phyloP scores from a whole-genome alignment of 2,329 filamentous ascomycete species.

The Lecanicillium sp. region DNA sequence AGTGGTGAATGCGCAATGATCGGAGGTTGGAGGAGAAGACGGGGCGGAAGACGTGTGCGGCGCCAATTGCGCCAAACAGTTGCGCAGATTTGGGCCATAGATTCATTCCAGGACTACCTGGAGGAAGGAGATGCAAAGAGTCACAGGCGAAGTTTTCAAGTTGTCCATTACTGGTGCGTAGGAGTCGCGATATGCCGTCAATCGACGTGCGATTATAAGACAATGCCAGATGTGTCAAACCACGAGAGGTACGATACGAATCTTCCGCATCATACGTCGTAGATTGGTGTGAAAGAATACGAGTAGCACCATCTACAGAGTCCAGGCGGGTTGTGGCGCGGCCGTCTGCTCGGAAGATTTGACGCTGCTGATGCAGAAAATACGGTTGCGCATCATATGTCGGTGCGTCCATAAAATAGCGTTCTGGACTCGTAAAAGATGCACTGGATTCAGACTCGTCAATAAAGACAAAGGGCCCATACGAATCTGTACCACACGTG shows the following conservation, averaged over 20 bases:
- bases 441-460: constrained; percentile 39
- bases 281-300: constrained; percentile 17
- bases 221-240: constrained; percentile 47
- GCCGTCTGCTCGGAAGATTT: constrained; percentile 24
- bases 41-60: constrained; percentile 41
- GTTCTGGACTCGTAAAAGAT: constrained; percentile 35
- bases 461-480: constrained; percentile 37
- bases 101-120: constrained; percentile 5
- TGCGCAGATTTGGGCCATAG: constrained; percentile 21
- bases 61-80: constrained; percentile 36
- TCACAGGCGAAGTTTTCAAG: constrained; percentile 48
- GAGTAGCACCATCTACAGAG: constrained; percentile 17
- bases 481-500: constrained; percentile 20
- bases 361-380: constrained; percentile 15
- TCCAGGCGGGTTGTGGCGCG: constrained; percentile 16
- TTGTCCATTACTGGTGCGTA: constrained; percentile 35
- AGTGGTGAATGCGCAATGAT: constrained; percentile 50
- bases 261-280: constrained; percentile 11
- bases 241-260: constrained; percentile 13
- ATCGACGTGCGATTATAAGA: constrained; percentile 41
- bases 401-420: constrained; percentile 42
- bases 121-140: constrained; percentile 23
- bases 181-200: constrained; percentile 32
- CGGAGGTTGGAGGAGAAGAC: constrained; percentile 46
- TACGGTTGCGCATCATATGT: constrained; percentile 21